Conservation (phyloP, 2,329 filamentous ascomycete genomes). For the Colletotrichum abscissum region DNA sequence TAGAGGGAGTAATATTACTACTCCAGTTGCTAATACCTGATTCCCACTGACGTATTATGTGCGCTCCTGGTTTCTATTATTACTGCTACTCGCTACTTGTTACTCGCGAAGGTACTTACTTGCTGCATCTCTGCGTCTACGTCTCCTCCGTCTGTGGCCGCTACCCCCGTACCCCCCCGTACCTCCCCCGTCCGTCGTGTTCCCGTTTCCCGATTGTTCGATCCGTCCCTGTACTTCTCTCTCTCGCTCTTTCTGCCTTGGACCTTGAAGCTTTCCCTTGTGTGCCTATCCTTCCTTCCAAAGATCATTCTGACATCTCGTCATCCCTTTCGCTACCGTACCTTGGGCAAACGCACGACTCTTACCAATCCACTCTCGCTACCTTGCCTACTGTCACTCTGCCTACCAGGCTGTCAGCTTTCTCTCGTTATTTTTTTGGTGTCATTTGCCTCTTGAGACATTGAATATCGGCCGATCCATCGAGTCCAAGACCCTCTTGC, state of each 20-base stretch:
- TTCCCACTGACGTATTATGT: slow-evolving; percentile 26
- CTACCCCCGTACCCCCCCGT: neutral
- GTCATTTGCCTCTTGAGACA: slow-evolving; percentile 12
- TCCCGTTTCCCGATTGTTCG: slow-evolving; percentile 23
- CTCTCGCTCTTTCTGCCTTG: neutral
- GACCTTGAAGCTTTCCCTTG: neutral
- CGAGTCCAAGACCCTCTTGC: slow-evolving; percentile 20
- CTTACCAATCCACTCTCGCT: neutral
- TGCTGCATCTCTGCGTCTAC: neutral
- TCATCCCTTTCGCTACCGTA: neutral
- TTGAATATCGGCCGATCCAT: slow-evolving; percentile 11
- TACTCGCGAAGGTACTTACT: too few relatives aligned
- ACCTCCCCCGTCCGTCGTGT: neutral
- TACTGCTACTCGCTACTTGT: neutral
- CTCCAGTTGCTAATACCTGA: neutral
- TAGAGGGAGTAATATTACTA: slow-evolving; percentile 5
- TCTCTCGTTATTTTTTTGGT: neutral
- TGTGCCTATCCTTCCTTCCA: neutral
- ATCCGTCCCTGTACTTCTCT: neutral
- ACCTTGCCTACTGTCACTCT: neutral
- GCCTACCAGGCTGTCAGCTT: too few relatives aligned
- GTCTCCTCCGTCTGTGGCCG: neutral
- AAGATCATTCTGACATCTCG: neutral
- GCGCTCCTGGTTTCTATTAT: slow-evolving; percentile 31
- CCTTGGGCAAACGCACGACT: neutral